These are phyloP conservation scores for Elaeagnus macrophylla DNA, from an alignment of 306 rosid genomes.

Conservation along the genomic window DNA sequence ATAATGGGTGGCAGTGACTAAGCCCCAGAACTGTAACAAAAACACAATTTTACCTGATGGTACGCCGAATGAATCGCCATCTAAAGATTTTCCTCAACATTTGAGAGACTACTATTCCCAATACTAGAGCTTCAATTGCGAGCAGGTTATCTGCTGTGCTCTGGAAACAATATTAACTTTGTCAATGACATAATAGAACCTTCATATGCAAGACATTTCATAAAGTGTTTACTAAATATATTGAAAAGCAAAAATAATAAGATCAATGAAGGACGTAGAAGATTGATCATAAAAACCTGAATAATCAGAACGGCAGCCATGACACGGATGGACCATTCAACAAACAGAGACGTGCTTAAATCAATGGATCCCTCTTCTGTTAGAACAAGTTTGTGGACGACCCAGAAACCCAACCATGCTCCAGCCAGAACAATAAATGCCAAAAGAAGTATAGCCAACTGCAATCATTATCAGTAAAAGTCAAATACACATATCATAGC, in stretches of 20 bases:
- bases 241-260: too few relatives aligned
- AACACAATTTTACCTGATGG: conserved; percentile 35
- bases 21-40: conserved; percentile 13
- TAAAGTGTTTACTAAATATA: too few relatives aligned
- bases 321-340: conserved; percentile 70
- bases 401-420: conserved; percentile 98
- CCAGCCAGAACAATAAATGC: conserved; percentile 67
- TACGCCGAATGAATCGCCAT: conserved; percentile 48
- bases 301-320: conserved; percentile 56
- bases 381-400: conserved; percentile 64
- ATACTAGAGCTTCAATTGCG: conserved; percentile 48
- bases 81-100: conserved; percentile 39
- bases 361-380: conserved; percentile 83
- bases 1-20: conserved; percentile 13
- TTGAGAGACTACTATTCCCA: conserved; percentile 38
- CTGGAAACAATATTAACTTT: conserved; percentile 35
- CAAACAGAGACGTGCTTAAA: conserved; percentile 59
- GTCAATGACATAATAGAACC: too few relatives aligned
- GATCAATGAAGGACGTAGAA: neutral
- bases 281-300: conserved; percentile 43
- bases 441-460: conserved; percentile 76
- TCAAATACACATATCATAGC: conserved; percentile 7
- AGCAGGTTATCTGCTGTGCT: conserved; percentile 70
- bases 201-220: too few relatives aligned
- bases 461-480: conserved; percentile 24